Base-by-base conservation (phyloP, 2,329 filamentous ascomycete species). In the Paracoccidioides brasiliensis region DNA sequence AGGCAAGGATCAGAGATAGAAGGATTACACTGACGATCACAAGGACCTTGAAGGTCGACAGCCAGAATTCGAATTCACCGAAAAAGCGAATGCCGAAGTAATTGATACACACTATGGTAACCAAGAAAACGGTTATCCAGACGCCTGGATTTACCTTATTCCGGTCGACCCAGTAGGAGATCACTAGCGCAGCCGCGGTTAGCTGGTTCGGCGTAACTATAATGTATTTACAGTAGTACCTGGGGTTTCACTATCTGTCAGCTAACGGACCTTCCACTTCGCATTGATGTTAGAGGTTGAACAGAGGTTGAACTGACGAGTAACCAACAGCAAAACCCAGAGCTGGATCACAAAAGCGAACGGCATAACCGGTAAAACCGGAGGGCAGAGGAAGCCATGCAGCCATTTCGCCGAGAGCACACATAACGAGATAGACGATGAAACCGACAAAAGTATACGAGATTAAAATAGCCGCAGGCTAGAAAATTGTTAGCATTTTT, bases 171-270 rank as follows among this genome's bases (percentile, higher is more conserved):
- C 89, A 94, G 64, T 83, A 90, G 62, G 85, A 81, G 56, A 94
- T 85, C 56, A 91, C 85, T 41, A 94, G 71, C 4, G 86, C 81
- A n/a, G 80, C 81, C 33, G 88, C 88, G 0, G 88, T 93, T 42
- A 94, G 74, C 67, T 94, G 88, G 65, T 93, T 93, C 0, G 89
- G 88, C 0, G 86, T 90, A 52, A 87, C 80, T 64, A 94, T 90
- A 67, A 93, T 87, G 69, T 93, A 93, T 67, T 81, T 90, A 72
- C 83, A 79, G 79, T 81, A 87, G 62, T 71, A 73, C 37, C 70
- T 72, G 58, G 38, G 37, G 40, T 1, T 12, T 7, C n/a, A 15
- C 14, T 4, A 37, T 42, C 43, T 15, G 62, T 57, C 49, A 49
- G 54, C 22, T 37, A 32, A 33, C 41, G 6, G 42, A 51, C 1